phyloP scores from a whole-genome alignment of 345 rosid genomes.

The Kernera saxatilis region DNA sequence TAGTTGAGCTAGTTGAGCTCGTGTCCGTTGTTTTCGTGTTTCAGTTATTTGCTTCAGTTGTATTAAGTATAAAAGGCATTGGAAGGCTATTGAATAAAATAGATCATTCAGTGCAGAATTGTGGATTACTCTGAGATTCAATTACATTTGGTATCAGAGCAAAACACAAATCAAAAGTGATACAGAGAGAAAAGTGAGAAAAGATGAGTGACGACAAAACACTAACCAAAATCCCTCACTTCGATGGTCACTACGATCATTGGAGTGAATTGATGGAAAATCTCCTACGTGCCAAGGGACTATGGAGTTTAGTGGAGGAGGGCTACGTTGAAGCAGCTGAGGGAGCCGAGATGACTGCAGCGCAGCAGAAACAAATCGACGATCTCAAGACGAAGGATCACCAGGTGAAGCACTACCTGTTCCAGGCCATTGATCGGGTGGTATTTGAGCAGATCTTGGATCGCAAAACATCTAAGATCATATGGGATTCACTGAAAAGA shows the following conservation, averaged over 20 bases:
- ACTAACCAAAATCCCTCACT: neutral
- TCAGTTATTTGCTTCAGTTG: too few species aligned
- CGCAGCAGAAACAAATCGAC: neutral
- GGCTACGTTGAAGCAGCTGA: neutral
- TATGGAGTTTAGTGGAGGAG: neutral
- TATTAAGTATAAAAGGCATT: too few species aligned
- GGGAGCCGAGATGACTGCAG: neutral
- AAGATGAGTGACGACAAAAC: neutral
- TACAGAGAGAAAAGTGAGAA: too few species aligned
- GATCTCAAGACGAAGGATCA: neutral
- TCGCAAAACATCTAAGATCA: neutral
- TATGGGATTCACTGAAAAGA: neutral
- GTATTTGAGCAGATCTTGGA: neutral
- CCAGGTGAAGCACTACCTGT: neutral
- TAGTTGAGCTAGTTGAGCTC: too few species aligned
- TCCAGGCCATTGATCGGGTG: neutral
- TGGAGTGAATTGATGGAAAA: neutral
- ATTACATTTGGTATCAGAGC: neutral
- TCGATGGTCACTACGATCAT: neutral
- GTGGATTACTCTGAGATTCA: neutral
- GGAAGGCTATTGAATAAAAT: neutral
- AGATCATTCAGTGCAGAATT: neutral
- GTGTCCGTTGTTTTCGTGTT: too few species aligned
- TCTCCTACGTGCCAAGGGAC: neutral
- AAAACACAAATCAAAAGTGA: neutral